Conservation (phyloP, 345 rosid genomes). For the Xanthoceras sorbifolium region DNA sequence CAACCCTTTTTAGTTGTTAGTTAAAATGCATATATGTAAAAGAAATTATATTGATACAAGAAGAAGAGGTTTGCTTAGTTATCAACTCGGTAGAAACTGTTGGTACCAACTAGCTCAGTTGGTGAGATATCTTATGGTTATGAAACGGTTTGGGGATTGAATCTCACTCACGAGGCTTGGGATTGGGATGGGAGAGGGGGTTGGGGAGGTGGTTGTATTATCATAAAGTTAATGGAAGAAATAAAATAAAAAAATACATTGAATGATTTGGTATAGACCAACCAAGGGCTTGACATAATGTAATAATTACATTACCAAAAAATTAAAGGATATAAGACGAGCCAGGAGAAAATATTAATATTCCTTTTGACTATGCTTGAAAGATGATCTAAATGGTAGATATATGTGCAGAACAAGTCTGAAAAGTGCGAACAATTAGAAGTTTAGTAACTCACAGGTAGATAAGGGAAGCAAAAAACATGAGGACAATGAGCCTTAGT, state of each 20-base stretch:
- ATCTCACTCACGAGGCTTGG: not conserved
- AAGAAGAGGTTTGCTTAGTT: not conserved
- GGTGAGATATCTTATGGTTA: not conserved
- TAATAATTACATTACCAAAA: not conserved
- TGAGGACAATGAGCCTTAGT: constrained; percentile 80
- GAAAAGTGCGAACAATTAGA: not conserved
- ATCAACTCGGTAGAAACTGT: not conserved
- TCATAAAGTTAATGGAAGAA: not conserved
- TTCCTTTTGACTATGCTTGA: not conserved
- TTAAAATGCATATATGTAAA: not conserved
- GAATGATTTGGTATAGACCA: not conserved
- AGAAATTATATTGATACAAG: not conserved
- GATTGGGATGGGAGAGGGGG: not conserved
- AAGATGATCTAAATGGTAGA: not conserved
- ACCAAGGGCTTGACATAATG: not conserved
- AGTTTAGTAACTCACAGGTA: constrained; percentile 71
- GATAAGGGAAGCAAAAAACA: constrained; percentile 77
- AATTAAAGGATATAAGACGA: not conserved
- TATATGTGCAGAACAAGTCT: not conserved
- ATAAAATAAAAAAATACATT: not conserved
- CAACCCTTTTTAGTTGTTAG: not conserved
- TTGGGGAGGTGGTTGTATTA: too few species aligned
- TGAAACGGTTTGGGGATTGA: not conserved
- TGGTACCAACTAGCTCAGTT: not conserved
- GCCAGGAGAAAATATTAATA: not conserved